Percentiles rank a stretch among this genome's conserved stretches.
phyloP scores from a whole-genome alignment of 305 asterid species.

The Plantago lanceolata region DNA sequence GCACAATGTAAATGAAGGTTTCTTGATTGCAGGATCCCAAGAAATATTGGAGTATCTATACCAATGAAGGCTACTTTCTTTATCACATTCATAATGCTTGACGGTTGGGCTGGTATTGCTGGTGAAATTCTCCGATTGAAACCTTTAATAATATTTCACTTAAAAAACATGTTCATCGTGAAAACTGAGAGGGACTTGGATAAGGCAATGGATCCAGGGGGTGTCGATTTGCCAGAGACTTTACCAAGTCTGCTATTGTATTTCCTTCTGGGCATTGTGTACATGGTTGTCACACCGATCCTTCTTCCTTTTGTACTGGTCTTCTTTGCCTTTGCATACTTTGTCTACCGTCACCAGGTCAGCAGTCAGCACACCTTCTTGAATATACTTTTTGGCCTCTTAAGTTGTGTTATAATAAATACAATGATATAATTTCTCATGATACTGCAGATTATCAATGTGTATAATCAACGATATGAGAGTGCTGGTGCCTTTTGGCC shows the following conservation, averaged over 20 bases:
- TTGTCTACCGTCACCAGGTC: conserved; percentile 98
- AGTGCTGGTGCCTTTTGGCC: conserved; percentile 99
- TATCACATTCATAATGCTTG: conserved; percentile 84
- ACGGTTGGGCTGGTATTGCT: conserved; percentile 97
- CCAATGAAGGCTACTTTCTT: conserved; percentile 97
- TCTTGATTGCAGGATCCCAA: conserved; percentile 65
- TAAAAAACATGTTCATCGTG: conserved; percentile 76
- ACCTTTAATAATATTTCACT: conserved; percentile 70
- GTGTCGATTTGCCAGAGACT: conserved; percentile 72
- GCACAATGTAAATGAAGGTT: neutral
- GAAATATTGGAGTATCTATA: conserved; percentile 88
- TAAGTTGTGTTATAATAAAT: neutral
- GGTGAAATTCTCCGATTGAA: conserved; percentile 79
- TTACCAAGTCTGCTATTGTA: conserved; percentile 82
- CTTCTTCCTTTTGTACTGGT: conserved; percentile 87
- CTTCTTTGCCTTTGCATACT: conserved; percentile 86
- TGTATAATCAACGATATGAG: conserved; percentile 80
- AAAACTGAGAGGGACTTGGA: conserved; percentile 82
- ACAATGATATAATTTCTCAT: conserved; percentile 4
- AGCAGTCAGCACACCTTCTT: conserved; percentile 14
- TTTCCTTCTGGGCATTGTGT: conserved; percentile 81
- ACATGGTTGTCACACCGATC: conserved; percentile 86
- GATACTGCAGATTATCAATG: conserved; percentile 63
- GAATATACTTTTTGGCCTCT: neutral
- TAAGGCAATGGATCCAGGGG: conserved; percentile 85